Conservation (phyloP, 2,329 filamentous ascomycete genomes). For the Aureobasidium sp. region DNA sequence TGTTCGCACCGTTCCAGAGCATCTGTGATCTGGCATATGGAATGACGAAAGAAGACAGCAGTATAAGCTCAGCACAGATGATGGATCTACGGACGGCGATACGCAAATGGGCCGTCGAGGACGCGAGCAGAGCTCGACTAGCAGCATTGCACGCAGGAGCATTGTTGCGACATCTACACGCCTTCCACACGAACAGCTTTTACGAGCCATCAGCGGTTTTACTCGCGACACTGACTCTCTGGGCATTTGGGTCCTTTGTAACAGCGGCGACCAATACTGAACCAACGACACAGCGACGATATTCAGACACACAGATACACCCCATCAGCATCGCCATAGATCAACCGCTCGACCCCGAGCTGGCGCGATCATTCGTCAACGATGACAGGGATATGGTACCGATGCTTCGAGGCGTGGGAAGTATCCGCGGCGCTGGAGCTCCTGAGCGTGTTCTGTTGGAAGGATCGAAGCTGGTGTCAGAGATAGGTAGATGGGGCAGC, state of each 20-base stretch:
- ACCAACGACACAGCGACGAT: background rate
- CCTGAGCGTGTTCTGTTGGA: constrained; percentile 15
- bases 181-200: constrained; percentile 42
- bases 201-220: constrained; percentile 60
- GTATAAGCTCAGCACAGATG: background rate
- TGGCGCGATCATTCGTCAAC: constrained; percentile 17
- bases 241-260: constrained; percentile 45
- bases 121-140: constrained; percentile 50
- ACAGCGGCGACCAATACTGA: background rate
- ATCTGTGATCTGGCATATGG: constrained; percentile 38
- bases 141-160: constrained; percentile 48
- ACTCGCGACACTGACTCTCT: constrained; percentile 56
- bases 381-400: constrained; percentile 17
- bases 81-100: constrained; percentile 26
- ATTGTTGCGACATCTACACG: constrained; percentile 45
- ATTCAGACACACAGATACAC: background rate
- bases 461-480: constrained; percentile 16
- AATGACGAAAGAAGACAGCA: constrained; percentile 20
- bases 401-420: constrained; percentile 17
- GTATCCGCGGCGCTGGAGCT: constrained; percentile 13
- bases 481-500: constrained; percentile 15
- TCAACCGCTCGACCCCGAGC: constrained; percentile 18
- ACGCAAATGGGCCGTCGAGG: constrained; percentile 42
- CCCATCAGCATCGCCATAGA: constrained; percentile 18
- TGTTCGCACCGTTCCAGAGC: constrained; percentile 42